These are phyloP conservation scores for Aspergillus sp. DNA, from an alignment of 2,329 filamentous ascomycete species.

Conservation along the genomic window DNA sequence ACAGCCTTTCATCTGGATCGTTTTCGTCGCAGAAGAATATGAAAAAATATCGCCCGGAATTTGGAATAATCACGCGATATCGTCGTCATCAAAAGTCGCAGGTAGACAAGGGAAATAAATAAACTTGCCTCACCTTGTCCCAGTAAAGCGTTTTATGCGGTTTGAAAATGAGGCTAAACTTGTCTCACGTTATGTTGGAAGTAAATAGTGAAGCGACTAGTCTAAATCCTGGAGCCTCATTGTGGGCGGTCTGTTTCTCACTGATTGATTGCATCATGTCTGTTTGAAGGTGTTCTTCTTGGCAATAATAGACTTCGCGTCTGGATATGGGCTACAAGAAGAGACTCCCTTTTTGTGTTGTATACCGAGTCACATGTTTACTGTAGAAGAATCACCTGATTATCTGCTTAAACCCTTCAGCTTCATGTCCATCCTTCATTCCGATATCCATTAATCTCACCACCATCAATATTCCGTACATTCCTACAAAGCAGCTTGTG, in stretches of 20 bases:
- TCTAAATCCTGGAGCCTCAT: background rate
- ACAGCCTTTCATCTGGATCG: background rate
- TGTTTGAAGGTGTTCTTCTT: background rate
- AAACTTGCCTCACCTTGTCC: background rate
- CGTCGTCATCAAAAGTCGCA: background rate
- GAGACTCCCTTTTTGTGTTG: background rate
- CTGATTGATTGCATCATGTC: background rate
- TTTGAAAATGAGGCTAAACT: conserved; percentile 4
- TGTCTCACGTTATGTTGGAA: background rate
- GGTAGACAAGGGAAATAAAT: background rate
- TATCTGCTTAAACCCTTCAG: background rate
- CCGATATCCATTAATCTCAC: background rate
- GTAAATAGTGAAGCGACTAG: background rate
- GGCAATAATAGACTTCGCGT: background rate
- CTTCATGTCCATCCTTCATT: background rate
- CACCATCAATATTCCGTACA: background rate
- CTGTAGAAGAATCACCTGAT: background rate
- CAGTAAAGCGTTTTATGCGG: background rate
- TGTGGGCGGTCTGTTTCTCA: background rate
- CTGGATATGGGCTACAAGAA: background rate
- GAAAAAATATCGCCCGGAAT: background rate
- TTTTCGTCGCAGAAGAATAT: background rate
- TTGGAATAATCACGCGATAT: conserved; percentile 4
- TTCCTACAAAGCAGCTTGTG: background rate
- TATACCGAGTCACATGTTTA: background rate